Base-by-base conservation (phyloP, 306 rosid genomes). In the Gastrolobium villosum region DNA sequence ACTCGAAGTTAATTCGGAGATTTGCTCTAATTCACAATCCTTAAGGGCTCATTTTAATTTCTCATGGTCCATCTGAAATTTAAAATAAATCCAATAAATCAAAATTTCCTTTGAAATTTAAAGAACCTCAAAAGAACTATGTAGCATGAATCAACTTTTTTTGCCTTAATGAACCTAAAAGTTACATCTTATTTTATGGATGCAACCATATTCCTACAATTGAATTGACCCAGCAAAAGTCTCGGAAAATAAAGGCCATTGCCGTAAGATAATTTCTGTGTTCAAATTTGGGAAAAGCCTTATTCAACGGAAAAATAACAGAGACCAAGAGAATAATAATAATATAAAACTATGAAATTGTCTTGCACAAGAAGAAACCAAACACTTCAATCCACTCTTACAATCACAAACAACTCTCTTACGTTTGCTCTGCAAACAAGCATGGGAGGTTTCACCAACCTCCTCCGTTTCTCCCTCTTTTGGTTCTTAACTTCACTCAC, bases 381-480 rank as follows among this genome's bases (percentile, higher is more conserved):
- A 72, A 34, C 52, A 10, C 79, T 41, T 39, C 4, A 52, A 52
- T 28, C 64, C 6, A 10, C 31, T 52, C 78, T 49, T n/a, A 8
- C 76, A 72, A 35, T 44, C 75, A 50, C 73, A 63, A 2, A 45
- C 34, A 56, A 35, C 54, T 11, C 76, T 45, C 81, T 30, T 49
- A n/a, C 39, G 3, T 31, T 45, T 40, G 2, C 28, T 53, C 68
- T 48, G 45, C 85, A 80, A 81, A 50, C 75, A 93, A 88, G 96
- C 70, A 39, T 71, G 68, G 3, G 8, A 69, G 9, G 26, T 54
- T 35, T 59, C 43, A 13, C 64, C 15, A 41, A 74, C 75, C 76
- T 72, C 57, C 62, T 15, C 81, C 5, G 40, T 13, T 62, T 46
- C 85, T 7, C 20, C 54, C 10, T 84, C 75, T 3, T 81, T 49